These are phyloP conservation scores for Collybia nuda DNA, from an alignment of 768 basidiomycete genomes.

Conservation along the genomic window DNA sequence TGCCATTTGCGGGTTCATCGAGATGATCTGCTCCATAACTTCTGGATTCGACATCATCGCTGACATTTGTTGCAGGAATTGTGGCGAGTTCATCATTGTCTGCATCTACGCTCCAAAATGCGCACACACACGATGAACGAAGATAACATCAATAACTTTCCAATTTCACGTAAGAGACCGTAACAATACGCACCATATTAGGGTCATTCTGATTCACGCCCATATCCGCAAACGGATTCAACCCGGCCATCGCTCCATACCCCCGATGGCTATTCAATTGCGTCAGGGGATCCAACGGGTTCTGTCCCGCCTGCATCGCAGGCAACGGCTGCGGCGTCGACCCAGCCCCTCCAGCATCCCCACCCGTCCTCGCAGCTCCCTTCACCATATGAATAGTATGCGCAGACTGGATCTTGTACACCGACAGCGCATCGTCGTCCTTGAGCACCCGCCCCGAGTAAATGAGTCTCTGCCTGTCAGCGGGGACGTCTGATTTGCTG, in stretches of 20 bases:
- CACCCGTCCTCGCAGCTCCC: constrained; percentile 56
- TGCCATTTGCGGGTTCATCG: constrained; percentile 75
- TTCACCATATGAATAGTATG: constrained; percentile 97
- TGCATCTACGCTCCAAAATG: constrained; percentile 66
- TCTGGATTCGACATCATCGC: constrained; percentile 83
- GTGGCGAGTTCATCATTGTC: constrained; percentile 80
- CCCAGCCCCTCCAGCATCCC: constrained; percentile 32
- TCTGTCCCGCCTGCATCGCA: constrained; percentile 90
- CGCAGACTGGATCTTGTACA: constrained; percentile 87
- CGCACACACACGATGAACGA: too few relatives aligned
- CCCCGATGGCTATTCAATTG: constrained; percentile 77
- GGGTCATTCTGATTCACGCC: constrained; percentile 92
- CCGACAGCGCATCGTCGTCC: constrained; percentile 81
- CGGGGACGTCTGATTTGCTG: constrained; percentile 79
- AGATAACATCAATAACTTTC: too few relatives aligned
- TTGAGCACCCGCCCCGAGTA: constrained; percentile 67
- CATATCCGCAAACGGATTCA: constrained; percentile 92
- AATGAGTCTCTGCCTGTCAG: constrained; percentile 87
- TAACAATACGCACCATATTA: constrained; percentile 69
- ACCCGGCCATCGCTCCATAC: constrained; percentile 77
- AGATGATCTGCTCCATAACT: constrained; percentile 85
- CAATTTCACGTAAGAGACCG: too few relatives aligned
- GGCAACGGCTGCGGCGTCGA: constrained; percentile 65
- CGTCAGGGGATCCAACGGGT: constrained; percentile 82
- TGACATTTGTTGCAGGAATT: constrained; percentile 88